phyloP scores from a whole-genome alignment of 345 rosid genomes.

The thale cress (Arabidopsis thaliana) region TAIR10.1 NC_003071.7:12041001-12041500 shows the following conservation, averaged over 20 bases:
- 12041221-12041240: constrained; percentile 4
- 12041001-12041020: neutral
- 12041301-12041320: neutral
- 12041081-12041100: neutral
- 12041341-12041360: neutral
- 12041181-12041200: neutral
- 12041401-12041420: neutral
- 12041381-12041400: neutral
- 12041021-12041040: neutral
- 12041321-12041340: neutral
- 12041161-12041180: neutral
- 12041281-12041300: neutral
- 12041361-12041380: constrained; percentile 4
- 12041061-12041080: neutral
- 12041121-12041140: neutral
- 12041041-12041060: neutral
- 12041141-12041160: neutral
- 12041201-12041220: neutral
- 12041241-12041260: neutral
- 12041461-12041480: neutral
- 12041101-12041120: constrained; percentile 17
- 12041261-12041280: neutral
- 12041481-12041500: constrained; percentile 20
- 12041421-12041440: constrained; percentile 3
- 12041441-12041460: constrained; percentile 11